Base-by-base conservation (phyloP, 23 red algal genomes). In the Gracilaria domingensis region DNA sequence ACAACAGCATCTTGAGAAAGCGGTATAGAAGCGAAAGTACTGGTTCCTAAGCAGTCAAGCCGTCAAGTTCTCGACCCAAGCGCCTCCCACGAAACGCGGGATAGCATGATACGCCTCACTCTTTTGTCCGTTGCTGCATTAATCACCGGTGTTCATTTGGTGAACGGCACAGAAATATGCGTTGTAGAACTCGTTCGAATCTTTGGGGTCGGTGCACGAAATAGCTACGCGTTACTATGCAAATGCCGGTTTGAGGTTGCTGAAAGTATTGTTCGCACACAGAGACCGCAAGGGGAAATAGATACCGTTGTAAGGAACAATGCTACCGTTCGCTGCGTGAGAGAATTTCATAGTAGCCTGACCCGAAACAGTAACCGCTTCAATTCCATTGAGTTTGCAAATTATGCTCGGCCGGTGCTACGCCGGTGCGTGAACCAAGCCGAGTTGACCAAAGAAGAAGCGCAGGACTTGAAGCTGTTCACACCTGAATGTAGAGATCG, bases 181-280 rank as follows among this genome's bases (percentile, higher is more conserved):
- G 34, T 70, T 18, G 36, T 75, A 21, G 70, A 75, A 75, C 35
- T 75, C 36, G 7, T 37, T 48, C 70, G 70, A 20, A 47, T 75
- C 8, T n/a, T 75, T 17, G 70, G 70, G 8, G 2, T 42, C 6
- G 70, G 70, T 23, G 3, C 70, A 24, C 70, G 35, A 26, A 75
- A 75, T n/a, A 5, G 37, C 5, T 75, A 45, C 70, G 12, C 70
- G 1, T 21, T 75, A 7, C 6, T 75, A 4, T 75, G 70, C 70
- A 75, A 75, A 26, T 45, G 37, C 8, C 2, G 2, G 12, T 1
- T 6, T 21, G 1, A 1, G 29, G 17, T 4, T 25, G 2, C 70
- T 2, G 47, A 45, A 45, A 32, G 8, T 20, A 26, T 33, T 5
- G 70, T 45, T 5, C 47, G 44, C 36, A 8, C 4, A 36, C 14